phyloP scores from a whole-genome alignment of 495 filamentous ascomycete species.

The Aspergillus bridgeri region DNA sequence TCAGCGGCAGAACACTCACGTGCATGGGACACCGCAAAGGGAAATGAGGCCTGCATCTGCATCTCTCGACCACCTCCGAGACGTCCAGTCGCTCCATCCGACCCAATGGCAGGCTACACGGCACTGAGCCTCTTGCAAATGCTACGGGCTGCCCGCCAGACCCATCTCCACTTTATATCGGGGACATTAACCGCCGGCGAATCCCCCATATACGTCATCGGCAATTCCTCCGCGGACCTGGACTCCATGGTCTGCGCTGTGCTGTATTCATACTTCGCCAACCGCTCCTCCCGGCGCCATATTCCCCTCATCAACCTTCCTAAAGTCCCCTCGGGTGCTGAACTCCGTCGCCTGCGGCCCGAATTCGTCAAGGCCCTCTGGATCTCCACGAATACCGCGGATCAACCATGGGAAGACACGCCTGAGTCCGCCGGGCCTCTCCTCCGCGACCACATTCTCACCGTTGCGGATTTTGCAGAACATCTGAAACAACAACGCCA shows the following conservation, averaged over 20 bases:
- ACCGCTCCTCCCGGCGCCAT: conserved; percentile 53
- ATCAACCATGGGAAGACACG: conserved; percentile 28
- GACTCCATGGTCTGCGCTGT: conserved; percentile 87
- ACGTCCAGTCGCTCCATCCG: no score
- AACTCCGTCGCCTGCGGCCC: conserved; percentile 60
- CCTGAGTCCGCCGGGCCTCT: conserved; percentile 30
- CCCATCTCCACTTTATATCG: conserved; percentile 33
- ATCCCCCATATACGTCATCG: conserved; percentile 43
- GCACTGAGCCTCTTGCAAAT: conserved; percentile 32
- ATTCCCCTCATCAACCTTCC: conserved; percentile 80
- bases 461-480: conserved; percentile 37
- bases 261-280: conserved; percentile 78
- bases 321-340: conserved; percentile 55
- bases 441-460: conserved; percentile 40
- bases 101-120: no score
- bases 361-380: conserved; percentile 60
- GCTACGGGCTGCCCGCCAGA: conserved; percentile 34
- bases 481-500: conserved; percentile 11
- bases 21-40: no score
- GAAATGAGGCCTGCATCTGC: no score
- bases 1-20: no score
- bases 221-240: conserved; percentile 64
- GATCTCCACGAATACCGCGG: conserved; percentile 31
- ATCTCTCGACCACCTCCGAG: no score
- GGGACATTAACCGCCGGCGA: conserved; percentile 23